Evolutionary conservation across 2,329 filamentous ascomycete genomes (phyloP), one percentile per base, ranked within the genome.

Genomic region (Hirsutella rhossiliensis): DNA sequence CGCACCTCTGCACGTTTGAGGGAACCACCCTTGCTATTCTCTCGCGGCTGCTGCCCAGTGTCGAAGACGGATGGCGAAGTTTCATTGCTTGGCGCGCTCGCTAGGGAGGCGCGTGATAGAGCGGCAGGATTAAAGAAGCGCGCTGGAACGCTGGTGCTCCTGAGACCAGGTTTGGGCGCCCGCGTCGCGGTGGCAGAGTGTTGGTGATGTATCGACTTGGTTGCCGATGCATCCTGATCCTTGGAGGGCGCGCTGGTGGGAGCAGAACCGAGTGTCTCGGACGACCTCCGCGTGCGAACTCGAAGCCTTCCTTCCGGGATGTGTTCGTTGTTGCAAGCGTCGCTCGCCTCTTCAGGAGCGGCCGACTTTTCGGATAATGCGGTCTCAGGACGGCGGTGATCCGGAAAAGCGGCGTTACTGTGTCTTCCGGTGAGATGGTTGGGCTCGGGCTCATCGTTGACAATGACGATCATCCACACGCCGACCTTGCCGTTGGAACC

Each of bases 391-490:
- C 40, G 30, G 13, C 11, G 29, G 8, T 12, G 31, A 20, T 37
- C 40, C 17, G 29, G 20, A 9, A 37, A 8, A 1, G 34, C 3
- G 4, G 15, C 15, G 17, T 17, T 13, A 17, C 7, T 44, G 31
- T 43, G 27, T 6, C 40, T 39, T 34, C 15, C 41, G 27, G 19
- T 15, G 15, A 30, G 42, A 27, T 32, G 27, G 13, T 18, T 19
- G 17, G 40, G 40, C 11, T 44, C 36, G 20, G 42, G 13, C 15
- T 83, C 78, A 42, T 79, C 78, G 50, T 87, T 80, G 8, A 86
- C 76, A 13, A 88, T 71, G 0, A 87, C 72, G 13, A 87, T 69
- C 79, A 87, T 84, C 84, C 83, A 88, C 2, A 87, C 82, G 17
- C 84, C 84, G 1, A 88, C 76, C 8, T 73, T 67, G 4, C 79